Conservation (phyloP, 2,329 filamentous ascomycete genomes). For the Pseudopyricularia javanii region DNA sequence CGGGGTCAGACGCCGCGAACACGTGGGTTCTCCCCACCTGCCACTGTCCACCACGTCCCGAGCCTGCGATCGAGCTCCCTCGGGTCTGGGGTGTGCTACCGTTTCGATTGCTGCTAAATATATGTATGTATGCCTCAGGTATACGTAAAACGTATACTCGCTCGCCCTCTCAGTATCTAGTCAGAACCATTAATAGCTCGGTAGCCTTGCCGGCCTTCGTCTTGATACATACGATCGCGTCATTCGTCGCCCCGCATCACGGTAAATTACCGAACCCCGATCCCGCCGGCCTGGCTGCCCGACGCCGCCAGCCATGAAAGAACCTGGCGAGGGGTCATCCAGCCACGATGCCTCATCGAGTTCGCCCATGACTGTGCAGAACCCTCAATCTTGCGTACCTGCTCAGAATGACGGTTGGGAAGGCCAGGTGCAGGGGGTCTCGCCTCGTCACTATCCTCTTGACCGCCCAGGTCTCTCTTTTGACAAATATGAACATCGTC, state of each 20-base stretch:
- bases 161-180: too few relatives aligned
- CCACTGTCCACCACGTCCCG: not conserved
- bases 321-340: not conserved
- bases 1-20: not conserved
- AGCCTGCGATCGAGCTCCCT: too few relatives aligned
- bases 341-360: not conserved
- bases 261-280: not conserved
- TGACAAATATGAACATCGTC: slow-evolving; percentile 18
- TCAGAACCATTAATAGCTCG: not conserved
- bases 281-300: not conserved
- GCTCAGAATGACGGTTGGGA: not conserved
- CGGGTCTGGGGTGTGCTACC: not conserved
- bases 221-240: not conserved
- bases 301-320: not conserved
- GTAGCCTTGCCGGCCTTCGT: not conserved
- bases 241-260: too few relatives aligned
- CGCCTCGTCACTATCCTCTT: slow-evolving; percentile 18
- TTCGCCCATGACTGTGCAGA: not conserved
- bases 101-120: not conserved
- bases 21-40: not conserved
- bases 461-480: slow-evolving; percentile 19
- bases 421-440: not conserved
- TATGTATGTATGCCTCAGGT: too few relatives aligned
- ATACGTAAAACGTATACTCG: too few relatives aligned
- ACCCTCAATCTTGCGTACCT: not conserved